Base-by-base conservation (phyloP, 2,329 filamentous ascomycete genomes). In the Fusarium continuum region DNA sequence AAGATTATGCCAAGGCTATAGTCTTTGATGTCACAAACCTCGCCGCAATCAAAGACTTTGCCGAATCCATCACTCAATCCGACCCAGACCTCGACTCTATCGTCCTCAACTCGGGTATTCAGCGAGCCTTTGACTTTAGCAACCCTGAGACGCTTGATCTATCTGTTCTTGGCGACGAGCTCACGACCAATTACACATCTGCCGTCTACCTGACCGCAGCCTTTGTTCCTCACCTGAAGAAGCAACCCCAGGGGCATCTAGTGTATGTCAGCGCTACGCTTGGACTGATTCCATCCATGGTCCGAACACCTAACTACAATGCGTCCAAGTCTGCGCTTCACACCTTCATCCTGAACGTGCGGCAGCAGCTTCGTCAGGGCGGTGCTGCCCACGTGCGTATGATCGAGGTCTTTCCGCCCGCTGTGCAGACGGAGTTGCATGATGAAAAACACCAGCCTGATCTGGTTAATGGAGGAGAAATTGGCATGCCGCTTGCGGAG, bases 31-130 rank as follows among this genome's bases (percentile, higher is more conserved):
- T 85, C 35, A 74, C 73, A 1, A 72, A 85, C 23, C 65, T 81
- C 0, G 68, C 71, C 1, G 69, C 74, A 4, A 80, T 72, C 10
- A 49, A 55, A 9, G 14, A 14, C 11, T 70, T 73, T 29, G 65
- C 70, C 16, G 26, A 60, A 6, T 36, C 41, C 5, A 49, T 72
- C 5, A 48, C 25, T 1, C 28, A 32, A 19, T 55, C 56, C 1
- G 45, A 70, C 28, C 65, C 68, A 2, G 69, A 68, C 51, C 29
- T 70, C 16, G 66, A 87, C 73, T 81, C 80, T 63, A 69, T 89
- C 22, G 72, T 88, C 50, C 74, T 88, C 45, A 88, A 87, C 69
- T 81, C 85, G 0, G 85, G 85, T 8, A 77, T 84, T 26, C 85
- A 88, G 69, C 75, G 76, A 23, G 69, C 68, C 1, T 72, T 83